Evolutionary conservation across 192 early-diverging fungal genomes (phyloP), one percentile per base, ranked within the genome.

Genomic region (Coemansia sp.): DNA sequence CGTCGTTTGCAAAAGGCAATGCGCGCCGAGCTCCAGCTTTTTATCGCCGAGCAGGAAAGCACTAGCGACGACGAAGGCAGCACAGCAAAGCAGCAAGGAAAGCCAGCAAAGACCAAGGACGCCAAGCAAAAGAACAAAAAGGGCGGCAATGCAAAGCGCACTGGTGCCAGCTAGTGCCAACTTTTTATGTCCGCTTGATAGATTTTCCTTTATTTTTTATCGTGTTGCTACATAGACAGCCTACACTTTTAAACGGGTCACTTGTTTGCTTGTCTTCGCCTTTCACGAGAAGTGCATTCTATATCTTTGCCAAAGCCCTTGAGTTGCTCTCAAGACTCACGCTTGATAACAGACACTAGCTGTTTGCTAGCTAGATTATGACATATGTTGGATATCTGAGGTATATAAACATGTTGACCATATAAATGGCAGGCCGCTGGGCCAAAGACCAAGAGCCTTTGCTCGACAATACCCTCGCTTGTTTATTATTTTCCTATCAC

Each of bases 1-100:
- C 27, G 27, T 1, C 18, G 12, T 4, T 39, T 79, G 52, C 42
- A 40, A n/a, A 44, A 56, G 33, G 70, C 67, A 9, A 22, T 72
- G 56, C 43, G 48, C 10, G 56, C 68, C 11, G 76, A 79, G 43
- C 32, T 79, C 46, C 15, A 48, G 42, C 62, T 67, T 12, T 70
- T 72, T 36, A 66, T 70, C 42, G 63, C 65, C 12, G 76, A 79
- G 22, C 67, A 79, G 21, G 35, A 60, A 53, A 18, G 17, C 14
- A 15, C 52, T 53, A 53, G 52, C 32, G 52, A 53, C 32, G 32
- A 35, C 12, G 52, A 53, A 17, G 52, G 18, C 17, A 12, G 17
- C 7, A n/a, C n/a, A 5, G 0, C 52, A 53, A 53, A 53, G 52
- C 52, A 53, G 52, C 32, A 53, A 19, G 32, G 34, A 9, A 53